Evolutionary conservation across 148 eudicot genomes (phyloP).

Genomic region (Persicaria tinctoria): DNA sequence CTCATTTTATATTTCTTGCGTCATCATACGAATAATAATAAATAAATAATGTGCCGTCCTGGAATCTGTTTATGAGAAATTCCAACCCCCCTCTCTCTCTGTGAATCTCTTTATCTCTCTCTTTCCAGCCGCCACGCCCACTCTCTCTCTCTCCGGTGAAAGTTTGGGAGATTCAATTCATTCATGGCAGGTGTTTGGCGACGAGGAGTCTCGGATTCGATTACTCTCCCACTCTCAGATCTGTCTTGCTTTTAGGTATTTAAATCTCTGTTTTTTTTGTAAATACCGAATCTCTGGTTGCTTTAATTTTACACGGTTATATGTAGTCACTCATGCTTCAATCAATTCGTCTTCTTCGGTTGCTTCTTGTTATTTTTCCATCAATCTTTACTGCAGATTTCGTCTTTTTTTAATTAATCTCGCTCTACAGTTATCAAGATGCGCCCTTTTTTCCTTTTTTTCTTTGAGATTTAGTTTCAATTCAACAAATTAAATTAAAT

Average conservation of each 20-base stretch:
- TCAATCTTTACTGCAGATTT: not conserved
- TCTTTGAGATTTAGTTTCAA: not conserved
- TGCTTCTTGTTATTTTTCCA: not conserved
- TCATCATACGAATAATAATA: not conserved
- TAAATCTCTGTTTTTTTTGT: too few relatives aligned
- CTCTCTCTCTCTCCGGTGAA: not conserved
- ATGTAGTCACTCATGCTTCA: not conserved
- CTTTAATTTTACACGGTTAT: not conserved
- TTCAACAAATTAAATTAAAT: too few relatives aligned
- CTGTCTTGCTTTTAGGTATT: too few relatives aligned
- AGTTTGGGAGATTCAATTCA: not conserved
- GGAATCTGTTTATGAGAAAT: not conserved
- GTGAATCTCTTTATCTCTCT: not conserved
- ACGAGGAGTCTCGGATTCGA: not conserved
- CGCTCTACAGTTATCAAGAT: not conserved
- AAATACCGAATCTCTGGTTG: not conserved
- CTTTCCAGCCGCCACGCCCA: not conserved
- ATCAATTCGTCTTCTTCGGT: not conserved
- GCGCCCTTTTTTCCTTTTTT: not conserved
- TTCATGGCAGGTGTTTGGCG: not conserved
- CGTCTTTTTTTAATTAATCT: not conserved
- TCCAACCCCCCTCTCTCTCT: not conserved
- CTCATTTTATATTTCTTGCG: not conserved
- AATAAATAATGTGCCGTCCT: not conserved
- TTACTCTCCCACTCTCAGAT: not conserved